Percentiles rank a stretch among this genome's conserved stretches.
phyloP scores from a whole-genome alignment of 768 basidiomycete genomes.

The Podaxis sp. region DNA sequence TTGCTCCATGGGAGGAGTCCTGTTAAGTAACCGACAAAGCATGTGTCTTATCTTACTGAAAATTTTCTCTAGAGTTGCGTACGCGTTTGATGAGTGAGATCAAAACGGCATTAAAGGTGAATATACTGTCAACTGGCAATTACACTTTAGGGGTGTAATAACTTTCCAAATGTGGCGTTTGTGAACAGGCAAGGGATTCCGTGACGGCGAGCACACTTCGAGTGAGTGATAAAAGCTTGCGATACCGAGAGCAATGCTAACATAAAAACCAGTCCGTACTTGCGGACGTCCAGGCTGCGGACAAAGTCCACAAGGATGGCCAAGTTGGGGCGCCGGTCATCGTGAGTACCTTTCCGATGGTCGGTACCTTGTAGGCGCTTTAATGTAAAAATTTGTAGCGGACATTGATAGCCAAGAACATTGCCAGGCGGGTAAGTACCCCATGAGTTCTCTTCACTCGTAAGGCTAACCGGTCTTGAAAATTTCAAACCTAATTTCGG shows the following conservation, averaged over 20 bases:
- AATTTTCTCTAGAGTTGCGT: slow-evolving; percentile 47
- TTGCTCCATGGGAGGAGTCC: too few species aligned
- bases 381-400: slow-evolving; percentile 21
- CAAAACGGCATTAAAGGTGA: slow-evolving; percentile 70
- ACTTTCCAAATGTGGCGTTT: background rate
- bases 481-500: background rate
- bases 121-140: background rate
- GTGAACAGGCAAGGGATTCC: slow-evolving; percentile 6
- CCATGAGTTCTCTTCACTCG: background rate
- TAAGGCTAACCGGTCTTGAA: background rate
- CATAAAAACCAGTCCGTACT: slow-evolving; percentile 52
- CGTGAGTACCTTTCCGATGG: slow-evolving; percentile 23
- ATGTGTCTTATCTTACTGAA: background rate
- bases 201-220: slow-evolving; percentile 2
- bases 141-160: background rate
- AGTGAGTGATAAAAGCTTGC: background rate
- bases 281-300: slow-evolving; percentile 66
- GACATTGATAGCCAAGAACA: slow-evolving; percentile 57
- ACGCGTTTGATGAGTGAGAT: slow-evolving; percentile 50
- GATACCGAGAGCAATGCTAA: background rate
- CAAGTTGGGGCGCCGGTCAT: slow-evolving; percentile 49
- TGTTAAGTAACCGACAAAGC: too few species aligned
- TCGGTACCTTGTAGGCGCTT: background rate
- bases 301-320: slow-evolving; percentile 47
- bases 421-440: slow-evolving; percentile 53